phyloP scores from a whole-genome alignment of 352 stramenopile species.

The Pythium phragmitis region DNA sequence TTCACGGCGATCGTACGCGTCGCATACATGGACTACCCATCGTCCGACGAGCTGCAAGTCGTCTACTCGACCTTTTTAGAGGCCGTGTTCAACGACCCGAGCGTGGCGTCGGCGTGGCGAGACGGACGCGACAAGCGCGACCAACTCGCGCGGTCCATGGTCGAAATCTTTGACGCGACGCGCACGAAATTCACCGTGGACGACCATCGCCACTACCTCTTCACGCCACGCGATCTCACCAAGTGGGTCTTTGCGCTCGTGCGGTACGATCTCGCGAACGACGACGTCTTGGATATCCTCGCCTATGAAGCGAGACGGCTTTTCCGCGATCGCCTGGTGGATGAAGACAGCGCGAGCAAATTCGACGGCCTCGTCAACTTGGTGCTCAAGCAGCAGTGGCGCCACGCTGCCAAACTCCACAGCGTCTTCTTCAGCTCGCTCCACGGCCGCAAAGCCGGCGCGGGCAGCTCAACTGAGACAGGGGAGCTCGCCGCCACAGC shows the following conservation, averaged over 20 bases:
- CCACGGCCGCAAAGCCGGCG: conserved; percentile 38
- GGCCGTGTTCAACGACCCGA: conserved; percentile 53
- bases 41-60: conserved; percentile 83
- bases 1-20: conserved; percentile 95
- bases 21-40: conserved; percentile 92
- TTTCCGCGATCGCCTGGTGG: conserved; percentile 91
- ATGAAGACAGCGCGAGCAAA: conserved; percentile 62
- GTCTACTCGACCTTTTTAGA: conserved; percentile 92
- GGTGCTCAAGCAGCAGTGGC: conserved; percentile 86
- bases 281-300: conserved; percentile 91
- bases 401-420: conserved; percentile 71
- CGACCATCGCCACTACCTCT: conserved; percentile 94
- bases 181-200: conserved; percentile 92
- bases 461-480: conserved; percentile 8
- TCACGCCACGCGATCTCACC: conserved; percentile 92
- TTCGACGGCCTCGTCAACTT: conserved; percentile 87
- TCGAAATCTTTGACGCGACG: conserved; percentile 90
- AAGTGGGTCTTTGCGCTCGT: conserved; percentile 89
- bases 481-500: conserved; percentile 17
- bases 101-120: conserved; percentile 45
- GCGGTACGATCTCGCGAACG: conserved; percentile 87
- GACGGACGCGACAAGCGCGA: conserved; percentile 62
- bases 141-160: conserved; percentile 85
- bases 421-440: conserved; percentile 88
- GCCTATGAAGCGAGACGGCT: conserved; percentile 87